Conservation (phyloP, 805 yeast genomes). For the Komagataella pseudopastoris region DNA sequence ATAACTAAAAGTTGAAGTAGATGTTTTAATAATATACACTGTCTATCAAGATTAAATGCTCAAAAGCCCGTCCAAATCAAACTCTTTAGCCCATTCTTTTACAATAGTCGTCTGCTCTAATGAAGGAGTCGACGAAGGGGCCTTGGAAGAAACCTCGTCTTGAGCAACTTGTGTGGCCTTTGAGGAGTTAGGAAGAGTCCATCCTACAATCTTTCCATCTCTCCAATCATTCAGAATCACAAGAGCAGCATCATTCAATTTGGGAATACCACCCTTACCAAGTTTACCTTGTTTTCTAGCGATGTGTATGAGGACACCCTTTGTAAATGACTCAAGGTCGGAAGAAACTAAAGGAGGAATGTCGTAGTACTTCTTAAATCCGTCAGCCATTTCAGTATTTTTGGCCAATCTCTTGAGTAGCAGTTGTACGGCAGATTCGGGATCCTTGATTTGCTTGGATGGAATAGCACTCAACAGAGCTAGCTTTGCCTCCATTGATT, state of each 20-base stretch:
- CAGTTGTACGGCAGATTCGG: slow-evolving; percentile 66
- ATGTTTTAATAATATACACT: neutral
- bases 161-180: slow-evolving; percentile 24
- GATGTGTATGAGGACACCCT: slow-evolving; percentile 79
- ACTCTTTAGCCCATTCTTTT: slow-evolving; percentile 85
- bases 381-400: slow-evolving; percentile 63
- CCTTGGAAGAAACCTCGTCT: slow-evolving; percentile 23
- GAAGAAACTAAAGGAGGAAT: slow-evolving; percentile 68
- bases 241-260: slow-evolving; percentile 72
- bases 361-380: slow-evolving; percentile 58
- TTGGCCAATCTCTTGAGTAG: slow-evolving; percentile 66
- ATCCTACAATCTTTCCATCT: slow-evolving; percentile 87
- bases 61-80: slow-evolving; percentile 78
- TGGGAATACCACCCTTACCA: slow-evolving; percentile 88
- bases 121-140: slow-evolving; percentile 23
- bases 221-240: slow-evolving; percentile 90
- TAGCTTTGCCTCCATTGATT: slow-evolving; percentile 76
- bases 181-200: slow-evolving; percentile 57
- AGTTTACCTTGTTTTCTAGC: slow-evolving; percentile 89
- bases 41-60: neutral
- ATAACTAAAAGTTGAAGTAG: slow-evolving; percentile 2
- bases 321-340: slow-evolving; percentile 66
- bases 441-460: slow-evolving; percentile 74
- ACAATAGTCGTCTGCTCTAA: slow-evolving; percentile 70
- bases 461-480: slow-evolving; percentile 84